Conservation (phyloP, 177 flowering plant genomes). For the Vitis hybrid region DNA sequence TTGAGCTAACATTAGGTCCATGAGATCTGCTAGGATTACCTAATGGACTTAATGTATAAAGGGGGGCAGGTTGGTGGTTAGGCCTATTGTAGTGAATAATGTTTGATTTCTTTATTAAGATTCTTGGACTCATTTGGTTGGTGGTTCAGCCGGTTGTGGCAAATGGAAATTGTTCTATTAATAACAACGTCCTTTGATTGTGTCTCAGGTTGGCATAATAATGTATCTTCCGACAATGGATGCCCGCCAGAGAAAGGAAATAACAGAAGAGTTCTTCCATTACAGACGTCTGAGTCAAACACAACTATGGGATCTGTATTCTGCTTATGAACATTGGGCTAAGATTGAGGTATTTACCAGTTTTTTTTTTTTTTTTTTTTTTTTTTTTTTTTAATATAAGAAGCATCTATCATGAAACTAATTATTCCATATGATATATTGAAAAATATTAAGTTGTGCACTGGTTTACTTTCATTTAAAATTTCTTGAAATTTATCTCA, state of each 20-base stretch:
- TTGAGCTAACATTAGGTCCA: too few relatives aligned
- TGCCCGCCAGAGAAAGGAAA: constrained; percentile 93
- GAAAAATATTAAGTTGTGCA: too few relatives aligned
- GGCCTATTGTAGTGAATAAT: background rate
- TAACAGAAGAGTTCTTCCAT: constrained; percentile 91
- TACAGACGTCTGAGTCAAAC: constrained; percentile 70
- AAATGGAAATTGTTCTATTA: background rate
- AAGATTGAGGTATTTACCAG: constrained; percentile 81
- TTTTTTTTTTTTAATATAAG: background rate
- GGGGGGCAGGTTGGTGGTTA: too few relatives aligned
- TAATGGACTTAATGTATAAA: too few relatives aligned
- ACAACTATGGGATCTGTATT: constrained; percentile 80
- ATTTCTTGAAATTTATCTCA: too few relatives aligned
- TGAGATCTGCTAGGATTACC: too few relatives aligned
- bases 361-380: background rate
- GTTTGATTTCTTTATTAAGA: too few relatives aligned
- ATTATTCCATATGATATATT: too few relatives aligned
- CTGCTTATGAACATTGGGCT: constrained; percentile 98
- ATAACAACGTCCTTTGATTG: constrained; percentile 1
- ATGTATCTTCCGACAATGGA: constrained; percentile 96
- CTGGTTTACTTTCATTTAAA: too few relatives aligned
- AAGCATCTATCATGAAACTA: too few relatives aligned
- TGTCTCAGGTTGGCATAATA: constrained; percentile 88
- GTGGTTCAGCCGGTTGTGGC: background rate
- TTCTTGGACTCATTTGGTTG: background rate